phyloP scores from a whole-genome alignment of 2,329 filamentous ascomycete species.

The Coleophoma eucalyptorum region DNA sequence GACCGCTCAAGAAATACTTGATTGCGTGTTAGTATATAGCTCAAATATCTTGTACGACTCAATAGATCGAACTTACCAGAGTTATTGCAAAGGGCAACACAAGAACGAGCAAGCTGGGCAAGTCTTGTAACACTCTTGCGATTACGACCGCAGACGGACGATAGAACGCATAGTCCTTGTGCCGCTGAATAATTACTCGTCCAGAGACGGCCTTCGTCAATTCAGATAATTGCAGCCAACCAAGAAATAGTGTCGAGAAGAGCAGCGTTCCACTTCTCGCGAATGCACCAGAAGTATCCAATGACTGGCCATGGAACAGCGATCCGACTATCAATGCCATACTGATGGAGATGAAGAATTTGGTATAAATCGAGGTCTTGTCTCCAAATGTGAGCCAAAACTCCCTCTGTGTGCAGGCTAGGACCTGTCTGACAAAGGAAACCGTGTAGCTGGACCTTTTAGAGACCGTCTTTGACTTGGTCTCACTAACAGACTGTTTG shows the following conservation, averaged over 20 bases:
- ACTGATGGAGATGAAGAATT: slow-evolving; percentile 73
- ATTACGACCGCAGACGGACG: slow-evolving; percentile 62
- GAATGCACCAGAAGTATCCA: slow-evolving; percentile 59
- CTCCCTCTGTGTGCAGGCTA: slow-evolving; percentile 66
- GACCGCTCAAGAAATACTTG: slow-evolving; percentile 57
- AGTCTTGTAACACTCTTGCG: slow-evolving; percentile 59
- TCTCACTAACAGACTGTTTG: slow-evolving; percentile 58
- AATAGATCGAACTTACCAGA: slow-evolving; percentile 28
- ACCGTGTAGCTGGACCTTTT: slow-evolving; percentile 75
- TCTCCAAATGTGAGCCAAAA: slow-evolving; percentile 78
- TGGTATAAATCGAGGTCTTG: slow-evolving; percentile 70
- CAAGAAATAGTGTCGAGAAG: slow-evolving; percentile 64
- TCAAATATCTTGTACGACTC: neutral
- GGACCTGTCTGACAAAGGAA: slow-evolving; percentile 67
- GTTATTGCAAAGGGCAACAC: slow-evolving; percentile 57
- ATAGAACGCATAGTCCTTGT: slow-evolving; percentile 67
- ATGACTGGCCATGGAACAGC: slow-evolving; percentile 67
- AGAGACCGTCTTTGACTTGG: slow-evolving; percentile 63
- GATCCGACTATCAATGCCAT: slow-evolving; percentile 74
- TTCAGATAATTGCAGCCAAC: slow-evolving; percentile 73
- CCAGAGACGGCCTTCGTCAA: slow-evolving; percentile 74
- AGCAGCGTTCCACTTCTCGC: slow-evolving; percentile 59
- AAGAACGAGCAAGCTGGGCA: slow-evolving; percentile 56
- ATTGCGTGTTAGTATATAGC: neutral
- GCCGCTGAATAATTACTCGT: slow-evolving; percentile 63